Evolutionary conservation across 2,329 filamentous ascomycete genomes (phyloP), one percentile per base, ranked within the genome.

Genomic region (Aspergillus udagawae): DNA sequence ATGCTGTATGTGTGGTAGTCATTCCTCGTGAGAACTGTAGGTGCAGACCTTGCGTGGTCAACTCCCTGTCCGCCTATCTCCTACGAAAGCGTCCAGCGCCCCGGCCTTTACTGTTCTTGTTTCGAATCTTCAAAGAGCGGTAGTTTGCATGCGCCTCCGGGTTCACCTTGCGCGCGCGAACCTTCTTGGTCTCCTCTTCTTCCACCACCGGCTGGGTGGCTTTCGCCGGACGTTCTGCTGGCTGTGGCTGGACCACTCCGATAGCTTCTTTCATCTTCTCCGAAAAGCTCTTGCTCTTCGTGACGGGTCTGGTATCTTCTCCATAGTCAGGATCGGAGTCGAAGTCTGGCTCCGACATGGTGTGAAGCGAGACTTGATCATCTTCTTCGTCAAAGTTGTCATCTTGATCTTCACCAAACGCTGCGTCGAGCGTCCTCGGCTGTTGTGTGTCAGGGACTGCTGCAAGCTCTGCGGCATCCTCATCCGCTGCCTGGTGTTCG

Each of bases 91-190:
- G 67, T 7, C 74, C 69, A 25, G 61, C 65, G 14, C 67, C 67
- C 55, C 68, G 66, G 25, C 70, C 71, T 58, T 72, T 71, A 9
- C 67, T 66, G 14, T 69, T 69, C 57, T 70, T 70, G 60, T 75
- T 75, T 41, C 74, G 67, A 58, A 80, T 78, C 61, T 79, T 80
- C 61, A 81, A 59, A 10, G 77, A 74, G 14, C 77, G 70, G 57
- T 78, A 81, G 60, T 81, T 81, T 17, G 77, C 76, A 70, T 80
- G 78, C 17, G 78, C 75, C 49, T 75, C 69, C 0, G 76, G 72
- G 49, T 79, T 79, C 55, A 79, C 65, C 60, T 75, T 79, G 35
- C 72, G 68, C 29, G 62, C 53, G 12, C 61, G 63, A 32, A 67
- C 60, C 49, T 67, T 69, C 48, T 69, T 67, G 38, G 65, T 64